Evolutionary conservation across 805 yeast genomes (phyloP).

Genomic region (Candida chilensis): DNA sequence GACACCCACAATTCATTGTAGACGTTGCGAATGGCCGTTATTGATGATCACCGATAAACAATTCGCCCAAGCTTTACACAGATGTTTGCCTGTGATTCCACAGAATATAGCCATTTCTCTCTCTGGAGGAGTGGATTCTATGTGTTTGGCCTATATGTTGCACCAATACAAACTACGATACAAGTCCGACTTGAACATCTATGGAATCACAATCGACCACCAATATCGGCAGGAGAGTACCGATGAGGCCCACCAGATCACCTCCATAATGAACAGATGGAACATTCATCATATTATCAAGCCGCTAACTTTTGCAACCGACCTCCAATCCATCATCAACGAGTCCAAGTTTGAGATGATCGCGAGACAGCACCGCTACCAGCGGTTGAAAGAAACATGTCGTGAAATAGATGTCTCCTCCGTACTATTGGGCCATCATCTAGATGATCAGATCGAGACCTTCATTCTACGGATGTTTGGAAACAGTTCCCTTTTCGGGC

Average conservation of each 20-base stretch:
- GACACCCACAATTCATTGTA: no score
- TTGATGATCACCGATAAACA: no score
- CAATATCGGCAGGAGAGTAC: conserved; percentile 37
- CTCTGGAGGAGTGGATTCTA: conserved; percentile 80
- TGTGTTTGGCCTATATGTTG: conserved; percentile 52
- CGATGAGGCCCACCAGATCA: conserved; percentile 37
- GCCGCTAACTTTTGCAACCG: conserved; percentile 11
- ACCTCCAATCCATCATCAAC: conserved; percentile 13
- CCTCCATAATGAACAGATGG: conserved; percentile 7
- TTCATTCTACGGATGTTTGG: conserved; percentile 42
- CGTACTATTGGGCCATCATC: conserved; percentile 59
- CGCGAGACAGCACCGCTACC: conserved; percentile 50
- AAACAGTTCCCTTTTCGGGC: conserved; percentile 45
- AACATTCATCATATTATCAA: conserved; percentile 20
- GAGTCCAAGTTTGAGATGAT: conserved; percentile 40
- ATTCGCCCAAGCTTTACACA: no score
- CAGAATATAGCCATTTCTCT: conserved; percentile 42
- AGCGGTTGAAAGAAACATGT: conserved; percentile 33
- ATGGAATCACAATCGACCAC: conserved; percentile 65
- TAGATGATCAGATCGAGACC: conserved; percentile 69
- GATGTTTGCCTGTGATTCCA: no score
- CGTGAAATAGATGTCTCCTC: conserved; percentile 13
- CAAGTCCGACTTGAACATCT: conserved; percentile 19
- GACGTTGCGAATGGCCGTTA: no score
- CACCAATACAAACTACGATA: conserved; percentile 18